Conservation (phyloP, 352 stramenopile genomes). For the Pythium scleroteichum region DNA sequence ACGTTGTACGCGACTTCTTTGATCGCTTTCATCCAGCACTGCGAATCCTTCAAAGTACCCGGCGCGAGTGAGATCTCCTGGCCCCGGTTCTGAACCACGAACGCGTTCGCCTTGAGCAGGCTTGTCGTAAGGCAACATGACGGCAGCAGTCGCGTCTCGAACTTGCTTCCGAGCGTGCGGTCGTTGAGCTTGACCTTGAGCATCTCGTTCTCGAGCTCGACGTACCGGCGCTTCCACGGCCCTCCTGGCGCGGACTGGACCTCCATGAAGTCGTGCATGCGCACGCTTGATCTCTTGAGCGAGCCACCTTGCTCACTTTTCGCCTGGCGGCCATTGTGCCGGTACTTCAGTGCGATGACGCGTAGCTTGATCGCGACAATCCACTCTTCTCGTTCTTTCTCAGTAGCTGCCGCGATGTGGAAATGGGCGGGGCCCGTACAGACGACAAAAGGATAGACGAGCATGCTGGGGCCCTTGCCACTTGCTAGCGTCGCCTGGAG, state of each 20-base stretch:
- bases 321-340: slow-evolving; percentile 30
- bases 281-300: slow-evolving; percentile 13
- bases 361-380: slow-evolving; percentile 61
- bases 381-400: slow-evolving; percentile 59
- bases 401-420: slow-evolving; percentile 41
- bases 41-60: slow-evolving; percentile 35
- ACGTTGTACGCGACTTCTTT: slow-evolving; percentile 29
- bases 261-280: slow-evolving; percentile 60
- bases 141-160: slow-evolving; percentile 55
- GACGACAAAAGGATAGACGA: slow-evolving; percentile 57
- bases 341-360: slow-evolving; percentile 70
- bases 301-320: not conserved
- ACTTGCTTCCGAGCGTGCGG: slow-evolving; percentile 48
- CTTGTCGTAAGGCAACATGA: slow-evolving; percentile 42
- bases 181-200: slow-evolving; percentile 68
- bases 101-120: slow-evolving; percentile 57
- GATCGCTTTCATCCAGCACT: slow-evolving; percentile 54
- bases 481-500: slow-evolving; percentile 21
- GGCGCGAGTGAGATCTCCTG: slow-evolving; percentile 52
- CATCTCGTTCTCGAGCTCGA: slow-evolving; percentile 67
- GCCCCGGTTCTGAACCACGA: slow-evolving; percentile 50
- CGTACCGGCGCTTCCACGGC: slow-evolving; percentile 57
- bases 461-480: slow-evolving; percentile 14
- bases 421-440: slow-evolving; percentile 58
- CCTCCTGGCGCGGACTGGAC: slow-evolving; percentile 47